A percentile compares a stretch with the other conserved stretches of the same genome.
Evolutionary conservation across 2,329 filamentous ascomycete species (phyloP).

Genomic region (Tolypocladium endophyticum): DNA sequence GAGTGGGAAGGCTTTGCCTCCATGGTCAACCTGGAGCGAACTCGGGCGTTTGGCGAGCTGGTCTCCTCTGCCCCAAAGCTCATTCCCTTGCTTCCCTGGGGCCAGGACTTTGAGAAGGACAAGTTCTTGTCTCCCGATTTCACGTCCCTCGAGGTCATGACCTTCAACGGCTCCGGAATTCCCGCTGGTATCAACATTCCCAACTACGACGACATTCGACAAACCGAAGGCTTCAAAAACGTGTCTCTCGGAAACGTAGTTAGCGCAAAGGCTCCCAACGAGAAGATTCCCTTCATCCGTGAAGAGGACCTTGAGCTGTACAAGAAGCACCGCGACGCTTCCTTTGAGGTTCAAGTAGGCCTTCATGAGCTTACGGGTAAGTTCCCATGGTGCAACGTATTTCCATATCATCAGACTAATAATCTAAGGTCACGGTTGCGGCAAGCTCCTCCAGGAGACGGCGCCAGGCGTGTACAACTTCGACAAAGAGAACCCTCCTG

Average conservation of each 20-base stretch:
- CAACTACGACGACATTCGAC: constrained; percentile 68
- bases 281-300: constrained; percentile 84
- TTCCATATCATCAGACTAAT: constrained; percentile 6
- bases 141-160: constrained; percentile 83
- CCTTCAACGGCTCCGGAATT: constrained; percentile 58
- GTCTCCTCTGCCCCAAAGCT: constrained; percentile 71
- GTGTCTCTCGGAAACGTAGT: constrained; percentile 90
- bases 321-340: constrained; percentile 70
- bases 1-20: constrained; percentile 83
- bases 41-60: constrained; percentile 74
- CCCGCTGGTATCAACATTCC: constrained; percentile 59
- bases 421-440: constrained; percentile 66
- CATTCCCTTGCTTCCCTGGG: constrained; percentile 86
- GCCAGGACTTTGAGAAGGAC: constrained; percentile 85
- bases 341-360: constrained; percentile 93
- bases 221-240: constrained; percentile 83
- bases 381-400: background rate
- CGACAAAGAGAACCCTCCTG: constrained; percentile 67
- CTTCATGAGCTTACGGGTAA: constrained; percentile 69
- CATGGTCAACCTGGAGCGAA: constrained; percentile 83
- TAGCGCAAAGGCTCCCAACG: constrained; percentile 81
- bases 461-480: constrained; percentile 79
- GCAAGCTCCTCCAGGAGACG: constrained; percentile 88
- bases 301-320: constrained; percentile 69
- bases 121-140: constrained; percentile 94